Base-by-base conservation (phyloP, 805 yeast genomes). In the Saturnispora quitensis region DNA sequence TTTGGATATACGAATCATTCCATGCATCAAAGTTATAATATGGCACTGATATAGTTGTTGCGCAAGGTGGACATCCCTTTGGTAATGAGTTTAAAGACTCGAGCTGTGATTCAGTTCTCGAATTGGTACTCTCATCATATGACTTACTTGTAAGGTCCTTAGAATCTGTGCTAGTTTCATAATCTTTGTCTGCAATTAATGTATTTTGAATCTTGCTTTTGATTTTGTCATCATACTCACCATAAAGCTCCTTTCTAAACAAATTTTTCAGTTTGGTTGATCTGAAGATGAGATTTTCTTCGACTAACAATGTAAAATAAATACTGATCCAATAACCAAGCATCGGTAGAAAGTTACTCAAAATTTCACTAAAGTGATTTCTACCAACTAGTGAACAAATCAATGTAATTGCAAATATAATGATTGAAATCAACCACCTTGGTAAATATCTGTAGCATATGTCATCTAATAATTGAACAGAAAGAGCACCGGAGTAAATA, bases 301-400 rank as follows among this genome's bases (percentile, higher is more conserved):
- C 87, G 3, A 86, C 53, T 34, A 87, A 67, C 44, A 88, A 64
- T n/a, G 78, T 76, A 59, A 83, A 78, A 65, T 88, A 89, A 69
- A 88, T 86, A 53, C 90, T 79, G 51, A 86, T 78, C 96, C 96
- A 88, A 68, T 88, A 88, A 2, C 95, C 95, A 53, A 88, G 77
- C 96, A 88, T 88, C 9, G 96, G 96, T 60, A 88, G 70, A 67
- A 88, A 88, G 61, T 88, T 88, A 10, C 88, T 81, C 58, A 88
- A 70, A 54, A 89, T 86, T 3, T 80, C 73, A 52, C 87, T 73
- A 63, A 89, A 84, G 58, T 82, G 81, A 62, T 83, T 70, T 59
- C 84, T 75, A 10, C 96, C 96, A 22, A 78, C 90, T 53, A 87
- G 68, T 1, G 95, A 82, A 63, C 88, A 77, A 3, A 84, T 79